A percentile compares a stretch with the other conserved stretches of the same genome.
phyloP scores from a whole-genome alignment of 305 asterid genomes.

The Fraxinus platypoda region DNA sequence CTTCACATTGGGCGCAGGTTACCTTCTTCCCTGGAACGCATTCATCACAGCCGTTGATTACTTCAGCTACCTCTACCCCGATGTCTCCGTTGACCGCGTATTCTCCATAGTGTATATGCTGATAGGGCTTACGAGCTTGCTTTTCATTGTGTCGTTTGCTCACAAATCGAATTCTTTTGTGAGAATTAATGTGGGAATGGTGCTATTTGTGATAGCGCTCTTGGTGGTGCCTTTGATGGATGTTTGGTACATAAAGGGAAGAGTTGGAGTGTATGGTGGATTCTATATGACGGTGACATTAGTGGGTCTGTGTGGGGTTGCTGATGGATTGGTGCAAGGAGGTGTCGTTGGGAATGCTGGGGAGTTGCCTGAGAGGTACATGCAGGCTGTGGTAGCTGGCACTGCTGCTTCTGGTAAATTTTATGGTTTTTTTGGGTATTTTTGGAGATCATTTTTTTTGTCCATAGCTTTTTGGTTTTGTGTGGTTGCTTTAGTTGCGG shows the following conservation, averaged over 20 bases:
- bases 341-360: constrained; percentile 89
- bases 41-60: constrained; percentile 98
- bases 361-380: constrained; percentile 83
- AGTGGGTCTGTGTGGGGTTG: constrained; percentile 69
- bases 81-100: constrained; percentile 66
- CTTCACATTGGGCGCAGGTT: constrained; percentile 82
- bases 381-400: constrained; percentile 90
- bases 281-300: constrained; percentile 56
- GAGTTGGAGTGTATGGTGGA: constrained; percentile 64
- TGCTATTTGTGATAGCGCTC: constrained; percentile 55
- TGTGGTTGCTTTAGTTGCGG: constrained; percentile 7
- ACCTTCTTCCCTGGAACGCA: constrained; percentile 95
- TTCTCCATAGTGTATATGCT: constrained; percentile 70
- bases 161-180: constrained; percentile 49
- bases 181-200: constrained; percentile 72
- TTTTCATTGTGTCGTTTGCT: constrained; percentile 57
- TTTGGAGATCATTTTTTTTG: background rate
- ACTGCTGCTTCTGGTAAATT: constrained; percentile 87
- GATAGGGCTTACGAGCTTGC: constrained; percentile 48
- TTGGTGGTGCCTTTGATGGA: constrained; percentile 75
- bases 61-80: constrained; percentile 84
- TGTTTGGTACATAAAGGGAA: constrained; percentile 65
- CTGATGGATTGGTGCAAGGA: constrained; percentile 89
- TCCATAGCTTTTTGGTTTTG: background rate
- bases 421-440: background rate